A percentile compares a stretch with the other conserved stretches of the same genome.
phyloP scores from a whole-genome alignment of 2,329 filamentous ascomycete genomes.

The Akanthomyces muscarius region DNA sequence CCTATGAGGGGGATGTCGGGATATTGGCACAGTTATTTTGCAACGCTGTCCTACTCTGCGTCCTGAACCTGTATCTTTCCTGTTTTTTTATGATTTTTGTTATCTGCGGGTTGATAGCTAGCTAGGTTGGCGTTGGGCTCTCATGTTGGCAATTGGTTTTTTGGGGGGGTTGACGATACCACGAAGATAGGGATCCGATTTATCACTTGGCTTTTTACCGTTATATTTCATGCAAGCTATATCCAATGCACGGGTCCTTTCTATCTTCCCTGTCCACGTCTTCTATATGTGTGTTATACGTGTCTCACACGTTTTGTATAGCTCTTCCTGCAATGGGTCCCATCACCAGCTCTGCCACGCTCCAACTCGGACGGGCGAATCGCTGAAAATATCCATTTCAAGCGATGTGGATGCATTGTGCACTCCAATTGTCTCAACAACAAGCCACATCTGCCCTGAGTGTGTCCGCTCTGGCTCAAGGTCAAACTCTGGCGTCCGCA shows the following conservation, averaged over 20 bases:
- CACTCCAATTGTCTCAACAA: constrained; percentile 74
- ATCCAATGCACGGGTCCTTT: not conserved
- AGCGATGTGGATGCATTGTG: constrained; percentile 41
- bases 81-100: not conserved
- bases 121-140: not conserved
- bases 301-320: not conserved
- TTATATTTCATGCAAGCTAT: not conserved
- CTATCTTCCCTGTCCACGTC: not conserved
- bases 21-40: not conserved
- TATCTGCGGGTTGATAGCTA: not conserved
- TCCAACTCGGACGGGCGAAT: constrained; percentile 41
- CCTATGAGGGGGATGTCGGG: not conserved
- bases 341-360: constrained; percentile 37
- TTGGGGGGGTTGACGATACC: not conserved
- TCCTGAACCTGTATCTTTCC: not conserved
- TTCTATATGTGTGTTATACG: not conserved
- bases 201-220: not conserved
- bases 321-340: not conserved
- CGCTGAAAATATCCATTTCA: constrained; percentile 49
- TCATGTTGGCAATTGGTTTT: not conserved
- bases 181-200: not conserved
- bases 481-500: constrained; percentile 72
- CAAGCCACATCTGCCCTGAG: constrained; percentile 66
- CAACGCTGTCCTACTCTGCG: not conserved
- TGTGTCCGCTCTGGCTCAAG: constrained; percentile 59